These are phyloP conservation scores for Cercospora zeina DNA, from an alignment of 2,329 filamentous ascomycete species.

Conservation along the genomic window DNA sequence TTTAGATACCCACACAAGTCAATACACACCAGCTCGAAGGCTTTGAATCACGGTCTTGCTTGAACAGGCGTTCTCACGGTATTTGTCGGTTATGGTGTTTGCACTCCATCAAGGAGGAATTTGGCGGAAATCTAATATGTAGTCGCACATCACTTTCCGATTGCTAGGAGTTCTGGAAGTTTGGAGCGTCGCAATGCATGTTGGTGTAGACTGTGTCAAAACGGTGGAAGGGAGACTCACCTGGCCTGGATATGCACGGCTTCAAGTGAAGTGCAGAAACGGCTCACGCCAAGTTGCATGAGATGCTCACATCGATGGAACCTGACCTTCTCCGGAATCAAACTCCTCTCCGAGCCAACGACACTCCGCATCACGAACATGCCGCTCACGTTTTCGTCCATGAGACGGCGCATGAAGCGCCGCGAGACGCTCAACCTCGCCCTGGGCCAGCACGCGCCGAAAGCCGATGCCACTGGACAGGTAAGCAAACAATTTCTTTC, in stretches of 20 bases:
- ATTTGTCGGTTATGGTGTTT: background rate
- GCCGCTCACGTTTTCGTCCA: background rate
- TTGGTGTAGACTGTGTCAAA: background rate
- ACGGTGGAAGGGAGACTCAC: background rate
- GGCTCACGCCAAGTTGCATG: slow-evolving; percentile 1
- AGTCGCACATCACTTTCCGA: no score
- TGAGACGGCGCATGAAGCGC: slow-evolving; percentile 6
- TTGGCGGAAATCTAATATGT: no score
- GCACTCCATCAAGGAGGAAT: background rate
- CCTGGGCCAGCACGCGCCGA: background rate
- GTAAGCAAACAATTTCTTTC: slow-evolving; percentile 9
- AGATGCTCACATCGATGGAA: background rate
- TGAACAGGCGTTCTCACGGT: background rate
- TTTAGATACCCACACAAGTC: slow-evolving; percentile 4
- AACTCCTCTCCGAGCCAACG: background rate
- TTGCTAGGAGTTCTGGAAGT: no score
- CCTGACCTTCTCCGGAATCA: background rate
- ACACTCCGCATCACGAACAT: background rate
- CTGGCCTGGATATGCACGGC: background rate
- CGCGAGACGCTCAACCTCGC: slow-evolving; percentile 3
- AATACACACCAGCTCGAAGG: background rate
- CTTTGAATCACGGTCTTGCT: background rate
- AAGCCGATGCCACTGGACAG: background rate
- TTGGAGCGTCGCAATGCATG: background rate
- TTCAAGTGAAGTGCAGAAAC: background rate